A percentile compares a stretch with the other conserved stretches of the same genome.
Conservation (phyloP, 2,329 filamentous ascomycete species). For the Aspergillus sp. region DNA sequence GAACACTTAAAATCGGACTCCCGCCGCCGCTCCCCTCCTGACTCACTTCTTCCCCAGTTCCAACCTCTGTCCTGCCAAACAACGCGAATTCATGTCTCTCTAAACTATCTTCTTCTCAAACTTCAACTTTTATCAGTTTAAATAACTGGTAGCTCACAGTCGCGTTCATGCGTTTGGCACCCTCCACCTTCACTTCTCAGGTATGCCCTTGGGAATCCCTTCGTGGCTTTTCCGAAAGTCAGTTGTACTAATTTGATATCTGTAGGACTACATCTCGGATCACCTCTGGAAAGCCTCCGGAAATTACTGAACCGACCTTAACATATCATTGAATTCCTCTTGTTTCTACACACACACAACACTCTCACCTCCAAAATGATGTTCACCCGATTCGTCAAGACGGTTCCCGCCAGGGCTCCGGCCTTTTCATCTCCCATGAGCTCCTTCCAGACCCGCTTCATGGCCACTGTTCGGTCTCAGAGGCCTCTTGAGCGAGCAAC, state of each 20-base stretch:
- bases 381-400: conserved; percentile 60
- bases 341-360: background rate
- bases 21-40: conserved; percentile 9
- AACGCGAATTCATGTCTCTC: conserved; percentile 37
- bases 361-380: conserved; percentile 47
- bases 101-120: conserved; percentile 24
- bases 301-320: conserved; percentile 52
- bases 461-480: conserved; percentile 72
- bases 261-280: conserved; percentile 69
- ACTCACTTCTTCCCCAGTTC: conserved; percentile 19
- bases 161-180: conserved; percentile 85
- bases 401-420: conserved; percentile 53
- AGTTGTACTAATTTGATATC: background rate
- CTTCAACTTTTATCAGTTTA: conserved; percentile 21
- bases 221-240: background rate
- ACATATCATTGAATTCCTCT: background rate
- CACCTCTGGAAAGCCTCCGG: conserved; percentile 71
- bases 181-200: conserved; percentile 85
- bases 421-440: conserved; percentile 46
- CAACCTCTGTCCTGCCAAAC: conserved; percentile 11
- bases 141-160: conserved; percentile 47
- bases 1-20: conserved; percentile 10
- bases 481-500: conserved; percentile 75
- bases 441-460: conserved; percentile 49
- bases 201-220: conserved; percentile 53